Percentiles rank a stretch among this genome's conserved stretches.
phyloP scores from a whole-genome alignment of 2,329 filamentous ascomycete genomes.

The Colletotrichum costaricense region DNA sequence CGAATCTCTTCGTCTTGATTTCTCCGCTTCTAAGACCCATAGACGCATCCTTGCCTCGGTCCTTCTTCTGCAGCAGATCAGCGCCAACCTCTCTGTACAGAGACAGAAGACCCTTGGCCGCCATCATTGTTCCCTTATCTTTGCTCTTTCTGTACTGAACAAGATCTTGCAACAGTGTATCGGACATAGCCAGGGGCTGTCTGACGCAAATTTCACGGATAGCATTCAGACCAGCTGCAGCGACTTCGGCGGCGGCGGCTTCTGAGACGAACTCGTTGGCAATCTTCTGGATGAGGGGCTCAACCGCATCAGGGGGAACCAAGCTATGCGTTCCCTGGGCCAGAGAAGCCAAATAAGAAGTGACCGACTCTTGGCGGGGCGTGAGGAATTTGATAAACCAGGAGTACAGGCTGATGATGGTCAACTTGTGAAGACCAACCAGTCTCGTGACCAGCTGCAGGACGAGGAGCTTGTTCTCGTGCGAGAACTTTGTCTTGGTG shows the following conservation, averaged over 20 bases:
- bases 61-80: conserved; percentile 87
- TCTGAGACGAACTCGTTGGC: conserved; percentile 99
- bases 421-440: conserved; percentile 92
- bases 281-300: conserved; percentile 93
- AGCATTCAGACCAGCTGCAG: conserved; percentile 90
- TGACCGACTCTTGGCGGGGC: conserved; percentile 88
- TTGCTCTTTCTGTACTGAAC: conserved; percentile 98
- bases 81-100: conserved; percentile 93
- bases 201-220: conserved; percentile 94
- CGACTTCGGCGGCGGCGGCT: conserved; percentile 89
- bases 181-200: conserved; percentile 95
- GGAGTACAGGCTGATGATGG: conserved; percentile 90
- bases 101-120: conserved; percentile 89
- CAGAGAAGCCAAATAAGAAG: conserved; percentile 90
- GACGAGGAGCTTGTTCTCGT: conserved; percentile 91
- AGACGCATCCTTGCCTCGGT: conserved; percentile 90
- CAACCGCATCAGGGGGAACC: conserved; percentile 91
- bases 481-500: conserved; percentile 82
- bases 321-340: conserved; percentile 92
- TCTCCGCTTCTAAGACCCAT: conserved; percentile 83
- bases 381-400: conserved; percentile 96
- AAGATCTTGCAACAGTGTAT: conserved; percentile 94
- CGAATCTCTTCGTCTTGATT: conserved; percentile 82
- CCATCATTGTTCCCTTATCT: conserved; percentile 99
- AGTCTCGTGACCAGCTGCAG: conserved; percentile 91